A percentile compares a stretch with the other conserved stretches of the same genome.
Evolutionary conservation across 2,329 filamentous ascomycete genomes (phyloP).

Genomic region (Coniochaeta prunicola): DNA sequence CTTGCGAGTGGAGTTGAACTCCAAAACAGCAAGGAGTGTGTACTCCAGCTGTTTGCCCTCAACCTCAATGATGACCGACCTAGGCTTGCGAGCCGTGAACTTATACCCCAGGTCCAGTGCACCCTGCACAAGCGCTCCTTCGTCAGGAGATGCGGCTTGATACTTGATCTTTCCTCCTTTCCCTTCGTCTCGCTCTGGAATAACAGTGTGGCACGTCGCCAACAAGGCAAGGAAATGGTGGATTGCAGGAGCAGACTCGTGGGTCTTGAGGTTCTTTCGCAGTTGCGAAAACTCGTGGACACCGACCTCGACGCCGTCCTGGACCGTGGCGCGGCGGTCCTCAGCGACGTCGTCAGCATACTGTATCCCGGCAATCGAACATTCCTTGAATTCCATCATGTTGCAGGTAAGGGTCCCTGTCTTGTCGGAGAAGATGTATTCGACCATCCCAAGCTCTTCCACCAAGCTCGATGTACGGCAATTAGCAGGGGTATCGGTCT

Average conservation of each 20-base stretch:
- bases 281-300: constrained; percentile 80
- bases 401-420: constrained; percentile 97
- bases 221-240: constrained; percentile 84
- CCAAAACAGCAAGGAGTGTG: constrained; percentile 90
- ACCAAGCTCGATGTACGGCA: constrained; percentile 95
- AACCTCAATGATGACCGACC: constrained; percentile 75
- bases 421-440: constrained; percentile 98
- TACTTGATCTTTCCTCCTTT: constrained; percentile 84
- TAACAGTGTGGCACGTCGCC: constrained; percentile 92
- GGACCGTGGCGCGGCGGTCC: constrained; percentile 72
- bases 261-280: constrained; percentile 57
- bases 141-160: constrained; percentile 93
- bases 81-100: constrained; percentile 85
- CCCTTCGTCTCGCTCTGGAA: constrained; percentile 78
- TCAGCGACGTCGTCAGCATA: constrained; percentile 91
- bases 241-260: constrained; percentile 43
- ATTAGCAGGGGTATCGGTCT: constrained; percentile 89
- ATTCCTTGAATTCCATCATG: constrained; percentile 97
- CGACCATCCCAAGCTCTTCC: constrained; percentile 95
- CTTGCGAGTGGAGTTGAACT: constrained; percentile 97
- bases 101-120: constrained; percentile 79
- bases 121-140: constrained; percentile 92
- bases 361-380: constrained; percentile 85
- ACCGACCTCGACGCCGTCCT: constrained; percentile 70
- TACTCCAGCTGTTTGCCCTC: constrained; percentile 71